A percentile compares a stretch with the other conserved stretches of the same genome.
phyloP scores from a whole-genome alignment of 495 filamentous ascomycete genomes.

The Achaetomiella virescens region DNA sequence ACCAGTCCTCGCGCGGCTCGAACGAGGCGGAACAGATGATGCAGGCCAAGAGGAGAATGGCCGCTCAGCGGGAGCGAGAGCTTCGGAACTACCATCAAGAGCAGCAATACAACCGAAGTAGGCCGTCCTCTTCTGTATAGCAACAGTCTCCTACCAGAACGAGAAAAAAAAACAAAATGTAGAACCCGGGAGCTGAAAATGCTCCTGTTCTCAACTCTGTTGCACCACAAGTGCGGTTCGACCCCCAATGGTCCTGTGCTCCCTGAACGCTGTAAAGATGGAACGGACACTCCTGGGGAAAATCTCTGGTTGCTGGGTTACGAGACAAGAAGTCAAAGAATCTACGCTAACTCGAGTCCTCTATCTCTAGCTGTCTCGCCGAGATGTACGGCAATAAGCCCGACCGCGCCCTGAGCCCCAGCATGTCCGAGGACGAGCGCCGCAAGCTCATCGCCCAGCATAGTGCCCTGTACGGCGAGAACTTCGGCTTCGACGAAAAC shows the following conservation, averaged over 20 bases:
- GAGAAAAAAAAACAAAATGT: slow-evolving; percentile 31
- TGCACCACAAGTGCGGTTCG: slow-evolving; percentile 37
- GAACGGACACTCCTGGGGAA: background rate
- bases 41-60: slow-evolving; percentile 97
- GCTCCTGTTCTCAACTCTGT: slow-evolving; percentile 23
- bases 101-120: slow-evolving; percentile 99
- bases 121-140: slow-evolving; percentile 58
- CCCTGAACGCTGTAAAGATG: slow-evolving; percentile 27
- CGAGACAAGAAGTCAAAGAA: slow-evolving; percentile 14
- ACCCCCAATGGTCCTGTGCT: slow-evolving; percentile 36
- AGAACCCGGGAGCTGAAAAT: slow-evolving; percentile 20
- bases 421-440: slow-evolving; percentile 90
- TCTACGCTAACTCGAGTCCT: slow-evolving; percentile 38
- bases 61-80: slow-evolving; percentile 96
- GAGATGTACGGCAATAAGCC: slow-evolving; percentile 71
- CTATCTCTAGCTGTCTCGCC: slow-evolving; percentile 65
- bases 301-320: slow-evolving; percentile 6
- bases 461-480: slow-evolving; percentile 81
- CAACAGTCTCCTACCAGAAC: slow-evolving; percentile 50
- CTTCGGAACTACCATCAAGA: slow-evolving; percentile 99
- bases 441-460: slow-evolving; percentile 93
- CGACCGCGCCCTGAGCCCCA: slow-evolving; percentile 85
- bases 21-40: slow-evolving; percentile 98
- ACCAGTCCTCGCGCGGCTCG: slow-evolving; percentile 71
- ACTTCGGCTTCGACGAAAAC: slow-evolving; percentile 54